Base-by-base conservation (phyloP, 1,139 yeast species). In the Nakaseomyces sp. region DNA sequence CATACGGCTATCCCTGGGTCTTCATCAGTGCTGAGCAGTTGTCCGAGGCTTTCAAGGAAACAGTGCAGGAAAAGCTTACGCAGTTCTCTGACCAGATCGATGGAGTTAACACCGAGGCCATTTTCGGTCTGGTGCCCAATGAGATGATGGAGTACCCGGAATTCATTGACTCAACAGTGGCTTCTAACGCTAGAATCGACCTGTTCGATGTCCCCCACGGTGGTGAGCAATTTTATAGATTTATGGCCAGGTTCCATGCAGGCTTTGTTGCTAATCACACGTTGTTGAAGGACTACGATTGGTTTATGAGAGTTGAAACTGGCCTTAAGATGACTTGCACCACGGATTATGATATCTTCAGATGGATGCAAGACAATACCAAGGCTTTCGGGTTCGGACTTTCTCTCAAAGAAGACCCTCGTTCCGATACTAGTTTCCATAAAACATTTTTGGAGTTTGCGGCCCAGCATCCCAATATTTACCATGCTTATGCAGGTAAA, bases 301-400 rank as follows among this genome's bases (percentile, higher is more conserved):
- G 83, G 72, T 86, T 86, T 70, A 88, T 96, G 96, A 79, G 96
- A 65, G 95, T 88, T 46, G 96, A 88, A 65, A 96, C 96, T 19
- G 86, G 79, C 57, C 77, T 83, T 57, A 72, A 75, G 61, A 72
- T 86, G 47, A 79, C 68, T 63, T 87, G 95, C 70, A 91, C 85
- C 61, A 70, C 86, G 51, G 78, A 79, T 55, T 81, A 82, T 60
- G 95, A 87, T 64, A 71, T 85, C 28, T 86, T 87, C 72, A 76
- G 79, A 65, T 81, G 73, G 66, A 83, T 87, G 94, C 76, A 77
- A 48, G 87, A 81, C 51, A 78, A 83, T 58, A 69, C 74, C 46
- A 79, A 81, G 66, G 73, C 68, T 43, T 84, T 86, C 58, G 83
- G 87, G 10, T 85, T 84, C 66, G 81, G 91, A 37, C 79, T 88